These are phyloP conservation scores for Spirogloea muscicola DNA, from an alignment of 139 green algal species.

Conservation along the genomic window DNA sequence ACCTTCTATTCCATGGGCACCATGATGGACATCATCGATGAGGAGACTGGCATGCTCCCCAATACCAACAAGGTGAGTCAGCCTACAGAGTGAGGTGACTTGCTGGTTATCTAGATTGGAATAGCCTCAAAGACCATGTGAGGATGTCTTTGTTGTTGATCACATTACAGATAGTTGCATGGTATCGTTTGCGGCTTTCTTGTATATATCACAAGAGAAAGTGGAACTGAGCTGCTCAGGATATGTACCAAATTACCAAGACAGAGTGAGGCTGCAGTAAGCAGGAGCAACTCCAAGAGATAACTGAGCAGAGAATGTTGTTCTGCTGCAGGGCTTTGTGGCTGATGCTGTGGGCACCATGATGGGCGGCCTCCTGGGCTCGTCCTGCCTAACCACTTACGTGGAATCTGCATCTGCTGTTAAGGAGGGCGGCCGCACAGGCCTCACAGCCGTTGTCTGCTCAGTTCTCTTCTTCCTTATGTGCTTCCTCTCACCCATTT, in stretches of 20 bases:
- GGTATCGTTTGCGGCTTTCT: too few species aligned
- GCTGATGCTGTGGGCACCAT: conserved; percentile 66
- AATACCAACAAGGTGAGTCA: conserved; percentile 25
- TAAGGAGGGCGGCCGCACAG: conserved; percentile 70
- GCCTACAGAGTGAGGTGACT: not conserved
- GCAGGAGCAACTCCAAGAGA: conserved; percentile 58
- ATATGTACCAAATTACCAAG: too few species aligned
- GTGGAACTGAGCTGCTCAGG: too few species aligned
- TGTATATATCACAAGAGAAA: too few species aligned
- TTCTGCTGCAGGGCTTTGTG: conserved; percentile 63
- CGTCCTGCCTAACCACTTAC: conserved; percentile 66
- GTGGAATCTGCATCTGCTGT: conserved; percentile 70
- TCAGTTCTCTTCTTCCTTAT: conserved; percentile 65
- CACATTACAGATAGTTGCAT: too few species aligned
- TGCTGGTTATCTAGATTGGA: not conserved
- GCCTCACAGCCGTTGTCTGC: conserved; percentile 57
- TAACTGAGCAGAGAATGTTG: conserved; percentile 25
- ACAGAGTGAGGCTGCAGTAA: too few species aligned
- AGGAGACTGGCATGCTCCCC: conserved; percentile 13
- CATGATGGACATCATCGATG: conserved; percentile 52
- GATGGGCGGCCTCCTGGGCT: conserved; percentile 68
- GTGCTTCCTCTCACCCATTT: conserved; percentile 81
- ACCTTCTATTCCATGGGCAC: conserved; percentile 51
- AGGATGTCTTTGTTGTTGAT: too few species aligned
- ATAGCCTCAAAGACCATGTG: conserved; percentile 56